Conservation (phyloP, 2,329 filamentous ascomycete species). For the Juglanconis sp. region DNA sequence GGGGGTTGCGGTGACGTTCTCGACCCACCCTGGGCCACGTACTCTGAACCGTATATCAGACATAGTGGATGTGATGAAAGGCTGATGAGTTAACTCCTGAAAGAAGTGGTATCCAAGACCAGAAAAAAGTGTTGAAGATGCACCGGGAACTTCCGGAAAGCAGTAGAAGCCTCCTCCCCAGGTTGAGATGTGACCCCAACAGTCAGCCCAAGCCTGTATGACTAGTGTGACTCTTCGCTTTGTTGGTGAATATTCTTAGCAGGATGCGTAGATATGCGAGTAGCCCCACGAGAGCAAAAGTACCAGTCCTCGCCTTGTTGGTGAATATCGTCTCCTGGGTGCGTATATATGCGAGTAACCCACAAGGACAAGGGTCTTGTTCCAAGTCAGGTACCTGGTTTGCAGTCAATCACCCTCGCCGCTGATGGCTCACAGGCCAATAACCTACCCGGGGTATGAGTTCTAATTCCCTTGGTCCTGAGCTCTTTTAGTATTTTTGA, state of each 20-base stretch:
- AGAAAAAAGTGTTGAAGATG: not conserved
- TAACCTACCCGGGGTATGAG: too few relatives aligned
- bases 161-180: not conserved
- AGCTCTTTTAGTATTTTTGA: not conserved
- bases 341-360: constrained; percentile 3
- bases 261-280: constrained; percentile 2
- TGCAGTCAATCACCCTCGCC: too few relatives aligned
- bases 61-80: constrained; percentile 5
- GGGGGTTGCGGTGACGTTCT: constrained; percentile 66
- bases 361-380: not conserved
- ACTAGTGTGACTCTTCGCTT: not conserved
- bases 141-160: not conserved
- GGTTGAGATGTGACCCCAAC: not conserved
- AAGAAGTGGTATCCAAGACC: not conserved
- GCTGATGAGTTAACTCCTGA: not conserved
- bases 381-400: not conserved
- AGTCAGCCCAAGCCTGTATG: not conserved
- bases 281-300: not conserved
- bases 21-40: constrained; percentile 69
- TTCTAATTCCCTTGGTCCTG: too few relatives aligned
- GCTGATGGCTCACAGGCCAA: too few relatives aligned
- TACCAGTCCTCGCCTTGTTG: not conserved
- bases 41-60: constrained; percentile 68
- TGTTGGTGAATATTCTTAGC: not conserved
- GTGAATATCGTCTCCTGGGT: not conserved